A percentile compares a stretch with the other conserved stretches of the same genome.
Conservation (phyloP, 768 basidiomycete genomes). For the Hirschioporus abietinus region DNA sequence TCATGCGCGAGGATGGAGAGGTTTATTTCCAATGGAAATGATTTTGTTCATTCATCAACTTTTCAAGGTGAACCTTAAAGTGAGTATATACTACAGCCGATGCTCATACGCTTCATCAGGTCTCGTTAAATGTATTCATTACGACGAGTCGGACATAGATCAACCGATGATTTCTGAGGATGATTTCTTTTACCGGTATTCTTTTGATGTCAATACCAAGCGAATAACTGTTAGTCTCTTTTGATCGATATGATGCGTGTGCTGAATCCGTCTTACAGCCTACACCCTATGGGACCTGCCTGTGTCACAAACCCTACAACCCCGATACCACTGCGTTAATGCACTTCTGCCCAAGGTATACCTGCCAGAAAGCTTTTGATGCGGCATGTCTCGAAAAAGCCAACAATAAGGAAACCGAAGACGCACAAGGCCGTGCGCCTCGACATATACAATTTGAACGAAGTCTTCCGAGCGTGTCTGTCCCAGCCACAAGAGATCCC, state of each 20-base stretch:
- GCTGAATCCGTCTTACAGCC: constrained; percentile 29
- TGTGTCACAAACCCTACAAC: constrained; percentile 42
- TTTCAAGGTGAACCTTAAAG: constrained; percentile 35
- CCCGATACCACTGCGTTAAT: constrained; percentile 36
- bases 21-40: constrained; percentile 41
- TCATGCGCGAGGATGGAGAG: constrained; percentile 44
- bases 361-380: constrained; percentile 46
- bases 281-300: constrained; percentile 34
- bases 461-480: background rate
- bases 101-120: constrained; percentile 23
- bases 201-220: constrained; percentile 29
- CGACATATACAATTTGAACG: background rate
- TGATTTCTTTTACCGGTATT: constrained; percentile 45
- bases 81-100: background rate
- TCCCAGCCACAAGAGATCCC: constrained; percentile 9
- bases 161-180: constrained; percentile 35
- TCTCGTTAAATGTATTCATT: constrained; percentile 26
- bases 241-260: constrained; percentile 3
- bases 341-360: constrained; percentile 53
- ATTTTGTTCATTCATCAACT: constrained; percentile 39
- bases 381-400: constrained; percentile 35
- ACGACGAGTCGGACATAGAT: constrained; percentile 33
- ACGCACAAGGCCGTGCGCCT: background rate
- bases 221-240: constrained; percentile 30
- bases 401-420: constrained; percentile 23